Conservation (phyloP, 2,329 filamentous ascomycete species). For the Sphaceloma murrayae region DNA sequence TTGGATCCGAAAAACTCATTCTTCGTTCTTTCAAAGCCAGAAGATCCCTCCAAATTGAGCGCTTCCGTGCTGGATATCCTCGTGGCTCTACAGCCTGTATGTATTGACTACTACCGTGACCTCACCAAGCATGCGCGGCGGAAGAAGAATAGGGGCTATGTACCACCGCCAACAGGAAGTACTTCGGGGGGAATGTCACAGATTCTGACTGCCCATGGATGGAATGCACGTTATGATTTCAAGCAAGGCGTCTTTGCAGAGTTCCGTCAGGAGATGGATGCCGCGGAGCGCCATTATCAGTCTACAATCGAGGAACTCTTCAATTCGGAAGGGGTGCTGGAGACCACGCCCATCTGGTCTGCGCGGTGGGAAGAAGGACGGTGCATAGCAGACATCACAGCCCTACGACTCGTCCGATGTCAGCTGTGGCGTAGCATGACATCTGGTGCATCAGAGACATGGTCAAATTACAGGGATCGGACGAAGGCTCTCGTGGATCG, state of each 20-base stretch:
- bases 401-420: conserved; percentile 72
- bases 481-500: conserved; percentile 71
- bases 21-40: conserved; percentile 70
- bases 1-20: conserved; percentile 71
- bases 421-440: conserved; percentile 70
- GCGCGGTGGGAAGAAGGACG: conserved; percentile 88
- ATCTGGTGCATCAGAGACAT: conserved; percentile 69
- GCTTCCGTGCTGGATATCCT: conserved; percentile 64
- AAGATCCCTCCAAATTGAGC: conserved; percentile 62
- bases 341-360: conserved; percentile 82
- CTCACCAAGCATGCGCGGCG: conserved; percentile 84
- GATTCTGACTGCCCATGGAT: conserved; percentile 72
- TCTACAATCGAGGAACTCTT: conserved; percentile 77
- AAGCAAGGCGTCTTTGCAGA: conserved; percentile 87
- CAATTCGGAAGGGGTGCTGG: conserved; percentile 67
- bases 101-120: conserved; percentile 87
- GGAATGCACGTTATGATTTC: conserved; percentile 91
- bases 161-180: conserved; percentile 71
- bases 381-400: conserved; percentile 70
- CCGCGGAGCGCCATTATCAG: conserved; percentile 74
- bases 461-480: conserved; percentile 66
- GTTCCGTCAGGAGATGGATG: conserved; percentile 86
- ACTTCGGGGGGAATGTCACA: conserved; percentile 78
- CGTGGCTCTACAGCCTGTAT: conserved; percentile 59
- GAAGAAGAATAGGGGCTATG: conserved; percentile 70